Evolutionary conservation across 495 filamentous ascomycete species (phyloP), one percentile per base, ranked within the genome.

Genomic region (Tirmania nivea): DNA sequence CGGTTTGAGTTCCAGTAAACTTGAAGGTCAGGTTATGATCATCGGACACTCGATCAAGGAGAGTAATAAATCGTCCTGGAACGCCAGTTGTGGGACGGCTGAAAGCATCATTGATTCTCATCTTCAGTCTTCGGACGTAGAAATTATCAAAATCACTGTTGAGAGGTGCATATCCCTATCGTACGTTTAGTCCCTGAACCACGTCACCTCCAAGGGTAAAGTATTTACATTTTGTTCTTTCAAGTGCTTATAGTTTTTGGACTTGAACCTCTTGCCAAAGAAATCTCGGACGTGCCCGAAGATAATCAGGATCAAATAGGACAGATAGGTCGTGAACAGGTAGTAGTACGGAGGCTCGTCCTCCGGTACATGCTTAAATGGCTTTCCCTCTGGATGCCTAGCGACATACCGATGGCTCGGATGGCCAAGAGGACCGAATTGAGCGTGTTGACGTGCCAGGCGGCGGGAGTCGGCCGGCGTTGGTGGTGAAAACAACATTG

Each of bases 61-160:
- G 71, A 31, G 84, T 96, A 58, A 97, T 93, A 70, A 78, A 90
- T 50, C 90, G 78, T 51, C 90, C 90, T 14, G 90, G 90, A 51
- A 96, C 92, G 50, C 90, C 90, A 19, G 85, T 94, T 50, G 81
- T 80, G 11, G 89, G 87, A 35, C 90, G 77, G 58, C 85, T 80
- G 65, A 97, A 97, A 69, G 86, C 94, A 68, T 97, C 92, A 59
- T 94, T 92, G 59, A 97, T 87, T 50, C 90, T 79, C 71, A 85
- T 73, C 71, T 97, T 94, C 61, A 96, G 66, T 55, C 90, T 76
- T 49, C 90, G 78, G 37, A 90, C 84, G 68, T 97, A 97, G 67
- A 97, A 97, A 68, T 86, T 96, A 70, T 97, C 90, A 60, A 97
- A 97, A 68, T 96, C 90, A 59, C 85, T 92, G 67, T 95, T 95